Evolutionary conservation across 306 rosid species (phyloP).

Genomic region (Cicer pinnatifidum): DNA sequence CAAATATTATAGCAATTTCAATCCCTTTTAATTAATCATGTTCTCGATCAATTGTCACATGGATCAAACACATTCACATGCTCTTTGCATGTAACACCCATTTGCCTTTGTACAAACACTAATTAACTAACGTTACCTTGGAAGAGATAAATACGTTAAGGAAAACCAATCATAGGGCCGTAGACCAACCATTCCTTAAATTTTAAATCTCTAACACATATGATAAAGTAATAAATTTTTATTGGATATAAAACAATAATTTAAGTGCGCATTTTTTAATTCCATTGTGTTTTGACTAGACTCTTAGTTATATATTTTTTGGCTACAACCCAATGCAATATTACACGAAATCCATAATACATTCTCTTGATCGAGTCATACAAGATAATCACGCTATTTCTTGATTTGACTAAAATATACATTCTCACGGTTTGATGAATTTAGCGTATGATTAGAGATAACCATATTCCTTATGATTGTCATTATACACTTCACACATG

Average conservation of each 20-base stretch:
- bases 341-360: neutral
- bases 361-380: conserved; percentile 21
- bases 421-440: neutral
- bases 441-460: conserved; percentile 27
- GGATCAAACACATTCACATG: conserved; percentile 26
- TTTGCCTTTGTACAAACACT: conserved; percentile 33
- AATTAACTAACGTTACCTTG: conserved; percentile 1
- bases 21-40: conserved; percentile 15
- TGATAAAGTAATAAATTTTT: too few species aligned
- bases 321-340: neutral
- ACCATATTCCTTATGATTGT: conserved; percentile 24
- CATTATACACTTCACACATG: neutral
- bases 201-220: neutral
- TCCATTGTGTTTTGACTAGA: neutral
- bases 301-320: neutral
- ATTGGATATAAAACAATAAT: too few species aligned
- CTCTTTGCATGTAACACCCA: neutral
- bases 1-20: neutral
- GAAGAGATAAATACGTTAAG: neutral
- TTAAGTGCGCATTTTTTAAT: too few species aligned
- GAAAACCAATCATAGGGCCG: neutral
- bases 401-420: conserved; percentile 25
- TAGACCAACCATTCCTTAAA: neutral
- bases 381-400: conserved; percentile 38
- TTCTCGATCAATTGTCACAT: neutral